Evolutionary conservation across 169 alveolate species (phyloP).

Genomic region (Blepharisma undulans): DNA sequence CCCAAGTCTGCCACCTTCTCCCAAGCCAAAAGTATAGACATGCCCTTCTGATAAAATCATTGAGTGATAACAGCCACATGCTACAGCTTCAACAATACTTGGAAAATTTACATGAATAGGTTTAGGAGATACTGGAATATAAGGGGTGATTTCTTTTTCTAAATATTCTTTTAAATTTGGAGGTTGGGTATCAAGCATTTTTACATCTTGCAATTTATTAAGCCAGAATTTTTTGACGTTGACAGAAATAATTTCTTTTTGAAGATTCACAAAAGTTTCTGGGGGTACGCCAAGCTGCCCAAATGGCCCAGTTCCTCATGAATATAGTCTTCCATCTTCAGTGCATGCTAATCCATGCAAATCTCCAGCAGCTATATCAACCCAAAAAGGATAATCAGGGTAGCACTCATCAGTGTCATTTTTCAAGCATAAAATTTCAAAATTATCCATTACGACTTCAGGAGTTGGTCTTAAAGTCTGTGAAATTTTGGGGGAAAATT

Average conservation of each 20-base stretch:
- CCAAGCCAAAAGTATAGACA: constrained; percentile 14
- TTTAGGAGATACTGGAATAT: neutral
- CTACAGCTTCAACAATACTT: neutral
- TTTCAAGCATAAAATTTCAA: neutral
- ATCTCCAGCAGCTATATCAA: constrained; percentile 24
- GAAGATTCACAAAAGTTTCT: neutral
- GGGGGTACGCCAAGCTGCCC: constrained; percentile 30
- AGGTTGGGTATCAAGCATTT: neutral
- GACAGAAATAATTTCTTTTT: neutral
- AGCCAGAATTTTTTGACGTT: constrained; percentile 4
- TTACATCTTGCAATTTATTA: neutral
- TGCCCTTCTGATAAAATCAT: constrained; percentile 13
- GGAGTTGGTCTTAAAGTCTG: neutral
- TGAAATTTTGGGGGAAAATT: neutral
- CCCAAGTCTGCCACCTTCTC: constrained; percentile 35
- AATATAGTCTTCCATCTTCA: constrained; percentile 33
- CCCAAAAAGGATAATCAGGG: constrained; percentile 43
- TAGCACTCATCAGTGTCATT: constrained; percentile 13
- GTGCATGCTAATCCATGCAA: constrained; percentile 23
- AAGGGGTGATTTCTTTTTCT: constrained; percentile 14
- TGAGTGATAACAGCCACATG: constrained; percentile 37
- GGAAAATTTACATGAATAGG: neutral
- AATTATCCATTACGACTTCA: neutral
- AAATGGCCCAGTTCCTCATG: constrained; percentile 41
- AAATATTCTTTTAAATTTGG: neutral